Evolutionary conservation across 2,329 filamentous ascomycete species (phyloP).

Genomic region (Pseudogymnoascus sp.): DNA sequence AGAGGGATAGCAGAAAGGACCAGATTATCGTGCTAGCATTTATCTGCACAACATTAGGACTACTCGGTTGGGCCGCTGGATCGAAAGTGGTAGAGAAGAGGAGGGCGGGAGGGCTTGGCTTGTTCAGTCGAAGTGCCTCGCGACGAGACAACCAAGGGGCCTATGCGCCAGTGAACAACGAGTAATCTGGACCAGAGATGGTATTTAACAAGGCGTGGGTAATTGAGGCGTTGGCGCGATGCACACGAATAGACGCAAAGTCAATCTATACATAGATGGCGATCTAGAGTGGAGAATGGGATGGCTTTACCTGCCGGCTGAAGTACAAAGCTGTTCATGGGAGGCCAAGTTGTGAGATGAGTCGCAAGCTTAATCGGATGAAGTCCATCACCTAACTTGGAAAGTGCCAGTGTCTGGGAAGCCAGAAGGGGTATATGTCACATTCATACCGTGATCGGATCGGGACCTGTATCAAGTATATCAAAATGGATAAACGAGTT

Average conservation of each 20-base stretch:
- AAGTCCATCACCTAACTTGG: background rate
- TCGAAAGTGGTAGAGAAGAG: conserved; percentile 40
- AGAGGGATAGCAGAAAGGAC: conserved; percentile 59
- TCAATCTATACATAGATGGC: background rate
- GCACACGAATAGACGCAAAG: background rate
- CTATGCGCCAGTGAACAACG: background rate
- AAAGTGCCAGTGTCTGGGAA: background rate
- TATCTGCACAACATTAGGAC: conserved; percentile 47
- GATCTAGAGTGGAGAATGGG: background rate
- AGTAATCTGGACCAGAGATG: background rate
- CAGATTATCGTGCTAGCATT: conserved; percentile 59
- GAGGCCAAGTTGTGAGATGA: background rate
- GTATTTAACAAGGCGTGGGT: background rate
- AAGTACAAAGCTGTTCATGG: background rate
- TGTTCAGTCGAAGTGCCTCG: background rate
- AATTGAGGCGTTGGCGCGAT: background rate
- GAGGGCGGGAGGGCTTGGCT: conserved; percentile 19
- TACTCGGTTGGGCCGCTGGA: conserved; percentile 52
- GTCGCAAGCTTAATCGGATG: background rate
- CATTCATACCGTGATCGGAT: background rate
- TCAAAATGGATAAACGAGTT: background rate
- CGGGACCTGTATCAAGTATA: background rate
- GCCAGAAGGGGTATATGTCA: background rate
- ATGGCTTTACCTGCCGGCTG: background rate
- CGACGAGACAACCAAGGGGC: background rate